Conservation (phyloP, 2,329 filamentous ascomycete species). For the Penicillium brasilianum region DNA sequence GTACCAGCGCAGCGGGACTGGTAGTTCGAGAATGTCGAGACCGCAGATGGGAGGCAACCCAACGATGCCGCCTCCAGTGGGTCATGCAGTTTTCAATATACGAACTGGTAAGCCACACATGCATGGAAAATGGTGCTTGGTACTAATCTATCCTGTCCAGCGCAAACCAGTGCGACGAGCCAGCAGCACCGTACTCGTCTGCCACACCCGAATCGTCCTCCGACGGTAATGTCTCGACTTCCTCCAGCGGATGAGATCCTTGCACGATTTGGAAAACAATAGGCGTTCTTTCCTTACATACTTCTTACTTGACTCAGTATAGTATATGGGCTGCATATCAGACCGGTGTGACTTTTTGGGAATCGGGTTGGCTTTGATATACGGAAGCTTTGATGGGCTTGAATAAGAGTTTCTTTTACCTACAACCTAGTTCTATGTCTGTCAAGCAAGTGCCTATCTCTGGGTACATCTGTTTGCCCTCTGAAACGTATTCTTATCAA, state of each 20-base stretch:
- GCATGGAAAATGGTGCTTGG: background rate
- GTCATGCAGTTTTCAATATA: constrained; percentile 24
- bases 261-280: constrained; percentile 30
- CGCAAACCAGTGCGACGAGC: constrained; percentile 19
- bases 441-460: too few relatives aligned
- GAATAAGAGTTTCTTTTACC: background rate
- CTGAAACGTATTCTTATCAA: too few relatives aligned
- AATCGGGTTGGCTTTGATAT: background rate
- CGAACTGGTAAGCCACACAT: constrained; percentile 31
- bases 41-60: constrained; percentile 29
- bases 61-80: constrained; percentile 42
- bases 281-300: background rate
- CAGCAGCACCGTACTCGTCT: constrained; percentile 38
- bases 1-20: constrained; percentile 48
- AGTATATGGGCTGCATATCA: background rate
- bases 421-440: background rate
- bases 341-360: background rate
- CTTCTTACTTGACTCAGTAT: background rate
- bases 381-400: background rate
- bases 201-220: constrained; percentile 25
- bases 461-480: too few relatives aligned
- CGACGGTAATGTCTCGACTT: constrained; percentile 30
- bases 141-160: constrained; percentile 12
- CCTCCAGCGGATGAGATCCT: constrained; percentile 32
- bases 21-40: constrained; percentile 38